Evolutionary conservation across 2,329 filamentous ascomycete species (phyloP).

Genomic region (Aureobasidium sp.): DNA sequence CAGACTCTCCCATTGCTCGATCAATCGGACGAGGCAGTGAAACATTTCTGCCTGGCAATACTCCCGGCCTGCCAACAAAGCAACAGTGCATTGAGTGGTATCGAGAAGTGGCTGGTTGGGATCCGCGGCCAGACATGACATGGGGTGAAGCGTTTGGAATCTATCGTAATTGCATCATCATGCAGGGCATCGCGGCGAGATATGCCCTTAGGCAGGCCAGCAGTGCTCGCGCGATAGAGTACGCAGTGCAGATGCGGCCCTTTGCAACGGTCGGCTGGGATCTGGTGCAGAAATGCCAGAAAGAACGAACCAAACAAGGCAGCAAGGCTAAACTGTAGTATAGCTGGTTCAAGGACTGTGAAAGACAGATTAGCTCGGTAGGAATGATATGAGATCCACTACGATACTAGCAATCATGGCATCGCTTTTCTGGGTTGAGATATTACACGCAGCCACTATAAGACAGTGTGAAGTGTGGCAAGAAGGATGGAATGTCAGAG

Average conservation of each 20-base stretch:
- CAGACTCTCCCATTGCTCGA: constrained; percentile 32
- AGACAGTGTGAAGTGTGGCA: too few relatives aligned
- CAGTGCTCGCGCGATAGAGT: constrained; percentile 69
- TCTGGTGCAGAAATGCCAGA: constrained; percentile 49
- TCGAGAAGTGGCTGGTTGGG: constrained; percentile 60
- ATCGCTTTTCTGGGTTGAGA: too few relatives aligned
- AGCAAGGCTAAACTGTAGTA: constrained; percentile 33
- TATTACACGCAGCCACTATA: too few relatives aligned
- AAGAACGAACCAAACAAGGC: constrained; percentile 19
- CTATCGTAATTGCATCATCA: constrained; percentile 55
- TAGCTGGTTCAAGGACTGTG: not conserved
- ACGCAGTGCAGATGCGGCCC: constrained; percentile 61
- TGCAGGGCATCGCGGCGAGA: constrained; percentile 88
- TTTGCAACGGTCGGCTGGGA: constrained; percentile 75
- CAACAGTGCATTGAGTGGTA: constrained; percentile 61
- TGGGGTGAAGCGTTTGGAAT: constrained; percentile 60
- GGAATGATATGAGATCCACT: too few relatives aligned
- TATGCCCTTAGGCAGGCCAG: constrained; percentile 78
- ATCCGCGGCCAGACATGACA: constrained; percentile 53
- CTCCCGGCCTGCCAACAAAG: constrained; percentile 58
- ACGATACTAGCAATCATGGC: too few relatives aligned
- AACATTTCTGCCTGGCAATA: constrained; percentile 56
- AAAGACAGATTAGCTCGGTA: too few relatives aligned
- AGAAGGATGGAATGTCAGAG: too few relatives aligned
- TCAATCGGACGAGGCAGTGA: constrained; percentile 35